Conservation (phyloP, 768 basidiomycete species). For the Strobilomyces dryophilus region DNA sequence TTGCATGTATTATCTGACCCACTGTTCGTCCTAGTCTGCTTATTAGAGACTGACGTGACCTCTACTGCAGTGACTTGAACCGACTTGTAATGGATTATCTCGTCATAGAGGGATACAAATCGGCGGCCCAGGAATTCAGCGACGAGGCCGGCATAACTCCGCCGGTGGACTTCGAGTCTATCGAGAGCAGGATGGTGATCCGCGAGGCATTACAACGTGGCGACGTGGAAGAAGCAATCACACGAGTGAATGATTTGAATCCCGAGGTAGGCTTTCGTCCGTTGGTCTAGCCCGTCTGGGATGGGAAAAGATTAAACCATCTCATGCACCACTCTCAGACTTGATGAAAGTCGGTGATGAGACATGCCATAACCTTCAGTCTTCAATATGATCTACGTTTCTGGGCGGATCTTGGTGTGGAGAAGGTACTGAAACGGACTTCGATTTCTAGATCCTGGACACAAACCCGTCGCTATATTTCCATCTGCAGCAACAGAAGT, state of each 20-base stretch:
- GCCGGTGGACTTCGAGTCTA: slow-evolving; percentile 85
- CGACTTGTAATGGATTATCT: slow-evolving; percentile 96
- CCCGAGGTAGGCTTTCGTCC: slow-evolving; percentile 73
- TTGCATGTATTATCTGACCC: slow-evolving; percentile 90
- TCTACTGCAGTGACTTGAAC: slow-evolving; percentile 77
- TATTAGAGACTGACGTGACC: slow-evolving; percentile 16
- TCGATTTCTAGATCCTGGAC: slow-evolving; percentile 79
- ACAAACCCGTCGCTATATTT: slow-evolving; percentile 93
- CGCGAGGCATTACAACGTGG: slow-evolving; percentile 92
- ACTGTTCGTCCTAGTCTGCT: slow-evolving; percentile 18
- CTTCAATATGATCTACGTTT: slow-evolving; percentile 79
- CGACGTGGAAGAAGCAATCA: slow-evolving; percentile 92
- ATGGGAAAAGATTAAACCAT: slow-evolving; percentile 73
- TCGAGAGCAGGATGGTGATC: slow-evolving; percentile 92
- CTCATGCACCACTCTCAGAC: slow-evolving; percentile 99
- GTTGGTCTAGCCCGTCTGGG: background rate
- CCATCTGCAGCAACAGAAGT: slow-evolving; percentile 90
- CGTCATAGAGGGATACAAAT: slow-evolving; percentile 95
- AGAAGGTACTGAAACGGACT: slow-evolving; percentile 11
- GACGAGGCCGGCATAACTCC: slow-evolving; percentile 76
- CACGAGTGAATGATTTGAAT: slow-evolving; percentile 92
- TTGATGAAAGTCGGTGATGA: slow-evolving; percentile 79
- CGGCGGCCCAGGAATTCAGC: slow-evolving; percentile 92
- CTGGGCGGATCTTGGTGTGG: background rate
- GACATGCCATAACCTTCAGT: slow-evolving; percentile 78